These are phyloP conservation scores for Trametes cingulata DNA, from an alignment of 768 basidiomycete genomes.

Conservation along the genomic window DNA sequence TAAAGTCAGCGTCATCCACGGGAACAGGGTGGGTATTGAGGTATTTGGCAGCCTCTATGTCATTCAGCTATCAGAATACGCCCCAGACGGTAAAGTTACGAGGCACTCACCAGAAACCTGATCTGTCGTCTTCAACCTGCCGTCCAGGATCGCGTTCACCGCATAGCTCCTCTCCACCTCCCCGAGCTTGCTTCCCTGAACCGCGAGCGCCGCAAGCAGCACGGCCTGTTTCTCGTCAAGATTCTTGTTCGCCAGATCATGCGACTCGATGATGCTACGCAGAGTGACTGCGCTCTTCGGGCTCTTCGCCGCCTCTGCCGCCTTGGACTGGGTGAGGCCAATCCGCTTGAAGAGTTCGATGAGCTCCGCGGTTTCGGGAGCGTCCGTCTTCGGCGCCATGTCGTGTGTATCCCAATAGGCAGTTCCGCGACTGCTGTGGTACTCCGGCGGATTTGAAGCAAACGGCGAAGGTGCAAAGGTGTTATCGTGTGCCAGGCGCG, in stretches of 20 bases:
- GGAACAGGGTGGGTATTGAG: constrained; percentile 60
- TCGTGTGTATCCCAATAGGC: background rate
- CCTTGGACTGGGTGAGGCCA: constrained; percentile 74
- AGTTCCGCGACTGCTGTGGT: background rate
- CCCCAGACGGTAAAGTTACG: background rate
- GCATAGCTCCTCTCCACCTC: constrained; percentile 60
- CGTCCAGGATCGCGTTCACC: constrained; percentile 68
- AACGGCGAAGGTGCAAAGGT: background rate
- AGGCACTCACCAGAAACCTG: constrained; percentile 77
- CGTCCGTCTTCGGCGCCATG: constrained; percentile 28
- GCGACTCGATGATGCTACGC: constrained; percentile 63
- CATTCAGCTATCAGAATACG: background rate
- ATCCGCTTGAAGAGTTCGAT: constrained; percentile 70
- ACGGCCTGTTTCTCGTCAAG: constrained; percentile 80
- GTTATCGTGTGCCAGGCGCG: constrained; percentile 3
- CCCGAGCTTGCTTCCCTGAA: constrained; percentile 62
- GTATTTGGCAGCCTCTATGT: constrained; percentile 74
- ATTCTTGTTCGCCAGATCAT: constrained; percentile 45
- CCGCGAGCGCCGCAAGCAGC: constrained; percentile 66
- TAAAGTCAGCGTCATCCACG: constrained; percentile 68
- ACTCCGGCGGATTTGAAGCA: background rate
- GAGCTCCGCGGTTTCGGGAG: constrained; percentile 40
- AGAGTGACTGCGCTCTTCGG: constrained; percentile 74
- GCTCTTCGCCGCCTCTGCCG: constrained; percentile 79
- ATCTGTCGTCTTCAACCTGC: constrained; percentile 75